Percentiles rank a stretch among this genome's conserved stretches.
phyloP scores from a whole-genome alignment of 2,329 filamentous ascomycete species.

The Pyrenophora tritici-repentis region DNA sequence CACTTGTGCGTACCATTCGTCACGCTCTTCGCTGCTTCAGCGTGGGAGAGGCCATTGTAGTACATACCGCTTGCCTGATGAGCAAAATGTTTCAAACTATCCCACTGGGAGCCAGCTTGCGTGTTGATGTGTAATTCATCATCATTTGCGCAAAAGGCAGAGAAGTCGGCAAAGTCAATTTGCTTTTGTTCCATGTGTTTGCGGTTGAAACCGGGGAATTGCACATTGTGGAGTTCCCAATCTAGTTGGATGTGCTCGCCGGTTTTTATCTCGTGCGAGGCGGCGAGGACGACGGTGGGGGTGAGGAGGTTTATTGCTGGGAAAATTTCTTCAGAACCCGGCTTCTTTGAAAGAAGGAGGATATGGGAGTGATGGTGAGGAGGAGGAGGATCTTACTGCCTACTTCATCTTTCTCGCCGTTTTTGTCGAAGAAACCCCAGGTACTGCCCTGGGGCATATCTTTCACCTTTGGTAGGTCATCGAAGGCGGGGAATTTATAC shows the following conservation, averaged over 20 bases:
- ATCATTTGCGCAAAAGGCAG: conserved; percentile 35
- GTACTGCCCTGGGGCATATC: conserved; percentile 41
- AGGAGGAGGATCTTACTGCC: conserved; percentile 49
- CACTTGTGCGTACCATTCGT: conserved; percentile 45
- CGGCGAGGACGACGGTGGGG: conserved; percentile 57
- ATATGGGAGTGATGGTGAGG: conserved; percentile 4
- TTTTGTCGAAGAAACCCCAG: conserved; percentile 44
- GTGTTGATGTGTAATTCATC: conserved; percentile 42
- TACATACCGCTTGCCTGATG: conserved; percentile 37
- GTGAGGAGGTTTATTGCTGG: conserved; percentile 52
- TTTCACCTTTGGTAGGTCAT: conserved; percentile 38
- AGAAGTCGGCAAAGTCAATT: conserved; percentile 49
- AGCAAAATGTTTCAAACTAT: conserved; percentile 44
- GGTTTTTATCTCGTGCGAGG: conserved; percentile 57
- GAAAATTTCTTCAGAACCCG: neutral
- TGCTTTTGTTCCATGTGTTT: conserved; percentile 58
- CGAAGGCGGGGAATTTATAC: conserved; percentile 39
- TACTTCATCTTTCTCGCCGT: conserved; percentile 56
- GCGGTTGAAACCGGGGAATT: conserved; percentile 60
- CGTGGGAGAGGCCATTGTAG: conserved; percentile 42
- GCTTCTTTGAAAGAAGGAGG: too few species aligned
- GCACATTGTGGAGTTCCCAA: conserved; percentile 62
- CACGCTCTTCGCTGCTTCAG: conserved; percentile 25
- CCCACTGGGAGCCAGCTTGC: conserved; percentile 45
- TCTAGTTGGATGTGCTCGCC: conserved; percentile 59